Conservation (phyloP, 306 rosid species). For the Alnus rubra region DNA sequence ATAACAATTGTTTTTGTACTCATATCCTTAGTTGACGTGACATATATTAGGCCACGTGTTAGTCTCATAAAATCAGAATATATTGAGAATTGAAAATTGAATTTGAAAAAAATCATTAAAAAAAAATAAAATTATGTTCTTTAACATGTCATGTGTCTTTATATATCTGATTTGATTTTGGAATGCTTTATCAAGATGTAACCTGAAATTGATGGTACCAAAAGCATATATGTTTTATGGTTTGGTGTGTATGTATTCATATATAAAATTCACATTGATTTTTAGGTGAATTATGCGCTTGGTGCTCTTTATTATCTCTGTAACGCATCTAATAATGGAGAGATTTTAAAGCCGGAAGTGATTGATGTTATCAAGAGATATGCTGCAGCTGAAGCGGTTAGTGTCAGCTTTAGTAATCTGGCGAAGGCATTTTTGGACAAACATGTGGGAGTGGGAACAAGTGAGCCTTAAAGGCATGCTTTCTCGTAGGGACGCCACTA, state of each 20-base stretch:
- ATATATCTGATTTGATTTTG: neutral
- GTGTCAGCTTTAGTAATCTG: constrained; percentile 75
- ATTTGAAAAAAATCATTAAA: too few relatives aligned
- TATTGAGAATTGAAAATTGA: too few relatives aligned
- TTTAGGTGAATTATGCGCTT: constrained; percentile 77
- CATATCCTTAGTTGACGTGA: too few relatives aligned
- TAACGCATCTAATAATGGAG: constrained; percentile 55
- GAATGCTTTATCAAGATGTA: neutral
- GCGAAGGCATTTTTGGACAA: constrained; percentile 81
- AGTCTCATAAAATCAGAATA: too few relatives aligned
- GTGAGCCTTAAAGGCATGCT: constrained; percentile 5
- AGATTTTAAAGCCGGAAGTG: constrained; percentile 84
- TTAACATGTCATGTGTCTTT: too few relatives aligned
- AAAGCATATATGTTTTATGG: neutral
- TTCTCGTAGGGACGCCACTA: neutral
- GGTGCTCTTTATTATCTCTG: constrained; percentile 77
- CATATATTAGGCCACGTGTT: too few relatives aligned
- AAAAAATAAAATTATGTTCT: too few relatives aligned
- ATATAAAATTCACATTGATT: neutral
- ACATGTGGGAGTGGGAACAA: constrained; percentile 41
- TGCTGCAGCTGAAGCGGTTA: constrained; percentile 68
- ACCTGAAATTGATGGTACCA: neutral
- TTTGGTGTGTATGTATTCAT: neutral
- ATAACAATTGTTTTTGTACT: too few relatives aligned
- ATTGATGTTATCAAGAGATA: constrained; percentile 71